phyloP scores from a whole-genome alignment of 2,329 filamentous ascomycete species.

The Fusarium vanettenii region DNA sequence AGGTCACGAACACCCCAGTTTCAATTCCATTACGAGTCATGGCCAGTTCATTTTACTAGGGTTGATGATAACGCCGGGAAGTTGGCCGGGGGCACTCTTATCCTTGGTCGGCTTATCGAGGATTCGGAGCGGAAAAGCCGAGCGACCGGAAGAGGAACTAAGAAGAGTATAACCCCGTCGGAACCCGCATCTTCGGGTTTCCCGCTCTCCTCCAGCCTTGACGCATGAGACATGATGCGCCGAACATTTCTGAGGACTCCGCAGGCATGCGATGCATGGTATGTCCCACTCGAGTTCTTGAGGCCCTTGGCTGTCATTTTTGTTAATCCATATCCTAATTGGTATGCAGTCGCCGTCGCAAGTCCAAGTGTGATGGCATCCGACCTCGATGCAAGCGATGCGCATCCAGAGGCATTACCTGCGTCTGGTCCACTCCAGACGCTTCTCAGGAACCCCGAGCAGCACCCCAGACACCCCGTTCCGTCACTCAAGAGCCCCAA shows the following conservation, averaged over 20 bases:
- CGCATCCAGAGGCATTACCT: neutral
- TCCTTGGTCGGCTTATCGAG: neutral
- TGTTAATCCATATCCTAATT: neutral
- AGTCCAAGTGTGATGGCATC: conserved; percentile 12
- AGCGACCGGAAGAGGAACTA: neutral
- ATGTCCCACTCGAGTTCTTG: neutral
- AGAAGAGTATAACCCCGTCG: neutral
- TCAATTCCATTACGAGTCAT: neutral
- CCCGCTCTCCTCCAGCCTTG: neutral
- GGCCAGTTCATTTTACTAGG: neutral
- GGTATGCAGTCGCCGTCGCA: conserved; percentile 1
- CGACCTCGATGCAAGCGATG: conserved; percentile 4
- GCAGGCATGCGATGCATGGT: conserved; percentile 12
- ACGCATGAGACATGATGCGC: neutral
- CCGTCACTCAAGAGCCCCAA: neutral
- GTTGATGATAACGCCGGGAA: neutral
- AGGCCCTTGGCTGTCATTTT: neutral
- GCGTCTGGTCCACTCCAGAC: conserved; percentile 1
- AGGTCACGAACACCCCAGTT: neutral
- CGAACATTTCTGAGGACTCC: conserved; percentile 8
- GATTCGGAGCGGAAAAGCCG: neutral
- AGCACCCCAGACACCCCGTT: neutral
- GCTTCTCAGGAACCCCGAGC: neutral
- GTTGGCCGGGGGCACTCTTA: neutral
- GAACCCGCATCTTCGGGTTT: neutral